These are phyloP conservation scores for Xylona heveae DNA, from an alignment of 495 filamentous ascomycete genomes.

Conservation along the genomic window DNA sequence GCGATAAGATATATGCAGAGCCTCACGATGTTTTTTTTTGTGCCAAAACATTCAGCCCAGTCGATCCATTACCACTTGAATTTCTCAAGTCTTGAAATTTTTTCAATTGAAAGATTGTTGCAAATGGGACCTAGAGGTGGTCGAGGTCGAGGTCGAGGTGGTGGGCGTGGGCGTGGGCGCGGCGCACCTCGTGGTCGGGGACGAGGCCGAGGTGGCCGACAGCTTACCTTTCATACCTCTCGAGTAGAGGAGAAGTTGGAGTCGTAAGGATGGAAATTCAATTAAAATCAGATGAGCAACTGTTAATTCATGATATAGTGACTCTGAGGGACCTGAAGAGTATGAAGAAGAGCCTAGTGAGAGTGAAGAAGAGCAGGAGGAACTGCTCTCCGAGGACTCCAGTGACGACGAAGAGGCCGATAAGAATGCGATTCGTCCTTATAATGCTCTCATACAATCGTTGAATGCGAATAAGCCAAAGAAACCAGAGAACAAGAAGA, in stretches of 20 bases:
- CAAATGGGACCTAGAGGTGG: too few relatives aligned
- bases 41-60: not conserved
- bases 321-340: constrained; percentile 2
- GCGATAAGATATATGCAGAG: not conserved
- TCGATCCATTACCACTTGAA: constrained; percentile 17
- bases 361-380: not conserved
- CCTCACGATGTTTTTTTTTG: too few relatives aligned
- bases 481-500: constrained; percentile 5
- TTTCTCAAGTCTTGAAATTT: too few relatives aligned
- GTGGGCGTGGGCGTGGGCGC: constrained; percentile 10
- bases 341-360: constrained; percentile 1
- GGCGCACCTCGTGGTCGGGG: constrained; percentile 18
- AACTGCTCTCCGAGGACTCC: constrained; percentile 9
- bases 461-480: constrained; percentile 22
- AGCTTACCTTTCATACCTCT: too few relatives aligned
- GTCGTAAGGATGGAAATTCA: too few relatives aligned
- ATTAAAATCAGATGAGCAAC: too few relatives aligned
- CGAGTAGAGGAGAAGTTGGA: constrained; percentile 8
- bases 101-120: too few relatives aligned
- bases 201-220: constrained; percentile 6
- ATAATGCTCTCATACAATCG: constrained; percentile 44
- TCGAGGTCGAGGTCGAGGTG: too few relatives aligned
- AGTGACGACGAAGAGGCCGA: constrained; percentile 26
- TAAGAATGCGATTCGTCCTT: constrained; percentile 24
- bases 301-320: too few relatives aligned